These are phyloP conservation scores for Pezicula rhizophila DNA, from an alignment of 2,329 filamentous ascomycete species.

Conservation along the genomic window DNA sequence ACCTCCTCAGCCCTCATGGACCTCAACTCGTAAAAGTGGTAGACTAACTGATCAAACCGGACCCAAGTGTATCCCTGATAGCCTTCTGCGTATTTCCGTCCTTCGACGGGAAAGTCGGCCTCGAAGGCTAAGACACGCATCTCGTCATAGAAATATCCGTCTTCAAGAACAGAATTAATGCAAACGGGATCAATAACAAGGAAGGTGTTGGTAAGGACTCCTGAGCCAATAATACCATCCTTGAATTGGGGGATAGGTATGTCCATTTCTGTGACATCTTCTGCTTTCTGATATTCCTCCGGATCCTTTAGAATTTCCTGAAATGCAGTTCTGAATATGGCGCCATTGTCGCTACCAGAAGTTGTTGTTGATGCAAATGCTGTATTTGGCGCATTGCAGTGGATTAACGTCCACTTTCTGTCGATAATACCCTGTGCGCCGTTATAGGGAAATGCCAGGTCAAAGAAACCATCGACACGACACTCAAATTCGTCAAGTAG, in stretches of 20 bases:
- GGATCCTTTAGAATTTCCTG: background rate
- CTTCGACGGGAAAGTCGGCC: background rate
- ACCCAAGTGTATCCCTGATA: background rate
- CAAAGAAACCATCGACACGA: background rate
- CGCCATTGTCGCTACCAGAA: background rate
- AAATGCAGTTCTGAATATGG: background rate
- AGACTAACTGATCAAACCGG: slow-evolving; percentile 1
- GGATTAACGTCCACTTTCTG: background rate
- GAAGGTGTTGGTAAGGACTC: background rate
- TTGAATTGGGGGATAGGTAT: background rate
- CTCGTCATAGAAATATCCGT: background rate
- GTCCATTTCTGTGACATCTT: background rate
- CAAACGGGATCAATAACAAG: background rate
- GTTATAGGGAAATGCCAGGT: background rate
- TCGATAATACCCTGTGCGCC: background rate
- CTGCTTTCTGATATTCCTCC: background rate
- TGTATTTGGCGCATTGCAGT: slow-evolving; percentile 17
- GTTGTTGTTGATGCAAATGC: background rate
- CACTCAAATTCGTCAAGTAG: background rate
- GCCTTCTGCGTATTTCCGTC: background rate
- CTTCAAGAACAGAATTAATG: background rate
- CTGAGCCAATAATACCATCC: background rate
- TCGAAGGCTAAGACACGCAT: background rate
- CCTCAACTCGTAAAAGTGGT: slow-evolving; percentile 6
- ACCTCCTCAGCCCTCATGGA: slow-evolving; percentile 1